Base-by-base conservation (phyloP, 2,329 filamentous ascomycete species). In the Septoria linicola region DNA sequence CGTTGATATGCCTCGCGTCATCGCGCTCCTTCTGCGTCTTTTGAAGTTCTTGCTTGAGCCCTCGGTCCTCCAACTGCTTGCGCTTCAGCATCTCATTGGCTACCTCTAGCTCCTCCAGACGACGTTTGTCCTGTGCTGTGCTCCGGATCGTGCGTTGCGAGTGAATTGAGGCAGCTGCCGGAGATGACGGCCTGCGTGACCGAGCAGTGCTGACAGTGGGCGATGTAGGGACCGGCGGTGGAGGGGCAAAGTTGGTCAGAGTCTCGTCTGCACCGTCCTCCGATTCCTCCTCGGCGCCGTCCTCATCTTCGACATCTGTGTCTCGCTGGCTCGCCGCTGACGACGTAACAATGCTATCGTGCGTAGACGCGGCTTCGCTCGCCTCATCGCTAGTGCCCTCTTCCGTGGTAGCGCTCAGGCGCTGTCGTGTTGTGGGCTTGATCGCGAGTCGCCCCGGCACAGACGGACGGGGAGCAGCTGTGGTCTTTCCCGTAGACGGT, bases 1-100 rank as follows among this genome's bases (percentile, higher is more conserved):
- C 87, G 41, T 96, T 91, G 58, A 97, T 89, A 4, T 72, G 77
- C 67, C 95, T 88, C 57, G 87, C 90, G 59, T 85, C 86, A 64
- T 92, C 87, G 21, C 83, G 79, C 63, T 95, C 88, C 14, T 81
- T 78, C 65, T 91, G 84, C 13, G 91, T 72, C 59, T 85, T 83
- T 50, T 95, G 88, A 41, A 96, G 70, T 10, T 79, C 80, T 65
- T 92, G 90, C 44, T 96, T 70, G 66, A 89, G 88, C 61, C 96
- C 91, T 16, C 89, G 81, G 64, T 96, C 89, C 57, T 97, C 92
- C 10, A 80, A 67, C 50, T 89, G 78, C 69, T 96, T 95, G 62
- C 92, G 88, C 68, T 99, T 91, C 62, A 97, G 76, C 3, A 96
- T 78, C 47, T 86, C 84, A 2, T 97, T 74, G 67, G 96, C 96